Percentiles rank a stretch among this genome's conserved stretches.
These are phyloP conservation scores for Carex kokanica DNA, from an alignment of 176 grass and related monocot genomes.

Conservation along the genomic window DNA sequence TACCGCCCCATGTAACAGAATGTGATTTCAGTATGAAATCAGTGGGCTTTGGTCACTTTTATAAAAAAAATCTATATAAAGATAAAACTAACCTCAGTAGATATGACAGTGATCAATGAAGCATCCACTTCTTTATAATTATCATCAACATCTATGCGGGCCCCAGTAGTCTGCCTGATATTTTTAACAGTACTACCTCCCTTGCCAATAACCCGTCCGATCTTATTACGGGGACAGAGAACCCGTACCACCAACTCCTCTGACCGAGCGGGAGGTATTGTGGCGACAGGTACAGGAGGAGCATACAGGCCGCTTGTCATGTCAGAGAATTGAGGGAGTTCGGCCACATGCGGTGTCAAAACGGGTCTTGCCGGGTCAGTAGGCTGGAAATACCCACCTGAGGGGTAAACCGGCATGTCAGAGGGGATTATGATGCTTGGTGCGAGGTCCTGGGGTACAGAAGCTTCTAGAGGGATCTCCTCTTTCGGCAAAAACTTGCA, in stretches of 20 bases:
- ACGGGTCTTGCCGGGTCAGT: constrained; percentile 46
- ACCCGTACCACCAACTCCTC: constrained; percentile 73
- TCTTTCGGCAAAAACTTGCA: constrained; percentile 84
- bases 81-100: constrained; percentile 59
- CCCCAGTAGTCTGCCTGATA: constrained; percentile 82
- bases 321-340: constrained; percentile 51
- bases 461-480: constrained; percentile 74
- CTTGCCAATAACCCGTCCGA: constrained; percentile 94
- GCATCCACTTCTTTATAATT: constrained; percentile 71
- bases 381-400: constrained; percentile 55
- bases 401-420: constrained; percentile 70
- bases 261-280: constrained; percentile 52
- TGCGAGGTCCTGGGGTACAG: constrained; percentile 49
- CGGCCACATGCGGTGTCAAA: constrained; percentile 46
- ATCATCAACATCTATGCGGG: constrained; percentile 84
- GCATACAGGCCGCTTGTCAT: constrained; percentile 47
- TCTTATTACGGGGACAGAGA: constrained; percentile 81
- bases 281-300: constrained; percentile 62
- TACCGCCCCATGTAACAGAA: no score
- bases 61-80: no score
- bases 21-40: no score
- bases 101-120: constrained; percentile 71
- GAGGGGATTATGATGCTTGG: constrained; percentile 81
- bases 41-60: no score
- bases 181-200: constrained; percentile 77